Conservation (phyloP, 2,329 filamentous ascomycete species). For the Penicillium sp. region DNA sequence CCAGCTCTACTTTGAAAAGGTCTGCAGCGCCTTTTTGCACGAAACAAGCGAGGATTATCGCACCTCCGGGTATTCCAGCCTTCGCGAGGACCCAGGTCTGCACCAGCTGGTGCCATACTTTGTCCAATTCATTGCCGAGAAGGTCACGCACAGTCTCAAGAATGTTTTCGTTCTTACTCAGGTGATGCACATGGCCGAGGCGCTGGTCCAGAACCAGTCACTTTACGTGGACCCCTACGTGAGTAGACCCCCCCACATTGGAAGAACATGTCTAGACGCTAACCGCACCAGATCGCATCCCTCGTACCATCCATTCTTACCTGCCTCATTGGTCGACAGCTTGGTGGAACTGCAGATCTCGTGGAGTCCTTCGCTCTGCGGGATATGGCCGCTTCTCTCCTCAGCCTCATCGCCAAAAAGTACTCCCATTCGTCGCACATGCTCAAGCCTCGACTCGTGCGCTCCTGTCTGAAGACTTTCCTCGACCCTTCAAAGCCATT, state of each 20-base stretch:
- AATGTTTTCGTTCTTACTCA: constrained; percentile 84
- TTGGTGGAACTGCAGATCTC: constrained; percentile 60
- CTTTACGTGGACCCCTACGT: constrained; percentile 72
- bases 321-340: constrained; percentile 79
- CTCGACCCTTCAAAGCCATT: constrained; percentile 81
- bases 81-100: constrained; percentile 84
- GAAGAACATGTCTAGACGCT: constrained; percentile 11
- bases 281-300: constrained; percentile 53
- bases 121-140: constrained; percentile 90
- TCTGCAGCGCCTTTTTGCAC: constrained; percentile 83
- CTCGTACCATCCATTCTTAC: constrained; percentile 87
- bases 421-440: constrained; percentile 79
- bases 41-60: constrained; percentile 84
- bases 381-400: constrained; percentile 77
- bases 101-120: constrained; percentile 97
- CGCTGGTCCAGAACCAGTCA: constrained; percentile 77
- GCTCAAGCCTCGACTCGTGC: constrained; percentile 81
- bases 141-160: constrained; percentile 90
- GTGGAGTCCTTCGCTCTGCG: constrained; percentile 74
- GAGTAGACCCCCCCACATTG: constrained; percentile 22
- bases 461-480: constrained; percentile 91
- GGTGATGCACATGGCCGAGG: constrained; percentile 87
- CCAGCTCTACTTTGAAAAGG: constrained; percentile 94
- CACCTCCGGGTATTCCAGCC: constrained; percentile 78
- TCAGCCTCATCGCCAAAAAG: constrained; percentile 75